Base-by-base conservation (phyloP, 2,329 filamentous ascomycete genomes). In the Scedosporium apiospermum region DNA sequence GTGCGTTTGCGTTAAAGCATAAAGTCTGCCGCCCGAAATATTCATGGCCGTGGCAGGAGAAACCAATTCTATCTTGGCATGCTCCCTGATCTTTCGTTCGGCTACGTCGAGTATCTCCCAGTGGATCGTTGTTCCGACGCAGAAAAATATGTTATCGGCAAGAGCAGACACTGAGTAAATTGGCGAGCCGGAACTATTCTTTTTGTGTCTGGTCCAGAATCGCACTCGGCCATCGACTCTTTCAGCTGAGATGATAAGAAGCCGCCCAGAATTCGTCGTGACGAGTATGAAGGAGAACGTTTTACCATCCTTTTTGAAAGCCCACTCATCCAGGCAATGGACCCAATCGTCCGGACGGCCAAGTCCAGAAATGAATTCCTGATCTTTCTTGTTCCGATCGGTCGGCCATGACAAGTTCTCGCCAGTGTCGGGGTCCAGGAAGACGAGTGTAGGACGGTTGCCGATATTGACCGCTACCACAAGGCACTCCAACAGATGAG, bases 251-350 rank as follows among this genome's bases (percentile, higher is more conserved):
- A 87, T 77, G 6, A 89, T 77, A 21, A 86, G 68, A 12, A 89
- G 73, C 4, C 79, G 76, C 1, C 85, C 85, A 9, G 74, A 73
- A 38, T 77, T 77, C 0, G 83, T 84, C 3, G 82, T 79, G 10
- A 89, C 79, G 14, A 90, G 77, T 38, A 91, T 76, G 68, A 86
- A 88, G 1, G 82, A 78, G 71, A 87, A 88, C 0, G 74, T 78
- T 62, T 81, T 83, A n/a, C 77, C 78, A 44, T 83, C 78, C 62
- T 83, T 82, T 38, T 76, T 73, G 65, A 83, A 85, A 4, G 77
- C 71, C 89, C 89, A 92, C 65, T 90, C 85, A 1, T 81, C 72
- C 6, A 92, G 71, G 1, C 82, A 79, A 53, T 83, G 77, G 1
- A 92, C 81, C 46, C 78, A 79, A 65, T 89, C 86, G 0, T 82